Percentiles rank a stretch among this genome's conserved stretches.
These are phyloP conservation scores for Aspergillus homomorphus DNA, from an alignment of 495 filamentous ascomycete species.

Conservation along the genomic window DNA sequence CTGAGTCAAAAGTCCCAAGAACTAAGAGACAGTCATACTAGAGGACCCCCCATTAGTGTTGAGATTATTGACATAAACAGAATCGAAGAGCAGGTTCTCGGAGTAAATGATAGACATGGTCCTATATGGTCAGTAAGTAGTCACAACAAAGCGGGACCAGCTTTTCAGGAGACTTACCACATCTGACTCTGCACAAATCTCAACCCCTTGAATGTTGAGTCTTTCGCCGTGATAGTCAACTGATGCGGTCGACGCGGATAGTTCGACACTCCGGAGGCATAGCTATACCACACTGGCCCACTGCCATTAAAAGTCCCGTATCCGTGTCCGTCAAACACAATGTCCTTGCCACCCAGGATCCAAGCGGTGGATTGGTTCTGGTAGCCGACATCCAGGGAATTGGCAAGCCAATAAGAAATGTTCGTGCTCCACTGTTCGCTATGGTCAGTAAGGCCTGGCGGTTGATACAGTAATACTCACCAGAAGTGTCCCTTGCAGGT, in stretches of 20 bases:
- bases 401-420: conserved; percentile 44
- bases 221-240: conserved; percentile 37
- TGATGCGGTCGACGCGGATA: conserved; percentile 43
- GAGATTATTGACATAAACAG: conserved; percentile 40
- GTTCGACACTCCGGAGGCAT: conserved; percentile 32
- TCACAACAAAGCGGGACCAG: too few species aligned
- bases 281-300: conserved; percentile 41
- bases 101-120: conserved; percentile 36
- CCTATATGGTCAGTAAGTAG: conserved; percentile 9
- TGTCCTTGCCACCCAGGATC: conserved; percentile 44
- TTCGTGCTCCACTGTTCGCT: conserved; percentile 39
- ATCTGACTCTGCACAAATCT: conserved; percentile 44
- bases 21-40: background rate
- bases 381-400: conserved; percentile 42
- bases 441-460: background rate
- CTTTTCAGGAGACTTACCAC: conserved; percentile 30
- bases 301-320: conserved; percentile 44
- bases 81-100: conserved; percentile 31
- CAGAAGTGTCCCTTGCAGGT: conserved; percentile 34
- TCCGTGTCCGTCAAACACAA: conserved; percentile 37
- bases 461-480: conserved; percentile 2
- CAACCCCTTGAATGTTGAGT: conserved; percentile 32
- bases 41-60: background rate
- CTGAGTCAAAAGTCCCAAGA: too few species aligned
- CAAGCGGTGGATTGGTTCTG: conserved; percentile 51